Base-by-base conservation (phyloP, 305 asterid species). In the Andrographis paniculata region DNA sequence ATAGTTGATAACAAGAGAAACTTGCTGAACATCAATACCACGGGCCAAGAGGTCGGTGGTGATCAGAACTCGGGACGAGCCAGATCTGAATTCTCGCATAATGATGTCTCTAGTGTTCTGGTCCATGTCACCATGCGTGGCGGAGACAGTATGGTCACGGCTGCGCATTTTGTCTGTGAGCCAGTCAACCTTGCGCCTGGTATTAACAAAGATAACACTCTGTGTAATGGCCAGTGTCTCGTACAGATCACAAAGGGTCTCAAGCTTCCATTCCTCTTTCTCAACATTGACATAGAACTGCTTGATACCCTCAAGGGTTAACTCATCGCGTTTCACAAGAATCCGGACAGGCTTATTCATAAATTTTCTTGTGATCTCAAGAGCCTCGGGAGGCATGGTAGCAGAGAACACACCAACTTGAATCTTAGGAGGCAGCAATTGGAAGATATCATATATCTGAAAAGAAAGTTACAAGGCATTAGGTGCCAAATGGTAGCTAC, bases 341-440 rank as follows among this genome's bases (percentile, higher is more conserved):
- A 86, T 86, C 54, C 96, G 84, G 3, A 86, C 96, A 0, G 94
- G 96, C 58, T 80, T 87, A 62, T 78, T 83, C 96, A 87, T 87
- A 39, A 87, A 86, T 61, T 86, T 86, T 52, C 92, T 61, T 1
- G 96, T 86, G 63, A 86, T 82, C 67, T 86, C 96, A 20, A 86
- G 92, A 27, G 96, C 96, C 68, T 86, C 96, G 0, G 96, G 94
- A 2, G 96, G 96, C 96, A 86, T 86, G 1, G 96, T 86, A 22
- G 96, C 96, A 11, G 96, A 86, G 47, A 86, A 86, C 13, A 86
- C 94, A 14, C 96, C 96, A 3, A 87, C 96, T 63, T 87, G 96
- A 45, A 87, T 78, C 85, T 78, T 80, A 17, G 89, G 93, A 11
- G 96, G 96, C 42, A 87, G 76, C 70, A 83, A 50, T 70, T 87